A percentile compares a stretch with the other conserved stretches of the same genome.
Conservation (phyloP, 2,329 filamentous ascomycete species). For the Cercospora sojina region DNA sequence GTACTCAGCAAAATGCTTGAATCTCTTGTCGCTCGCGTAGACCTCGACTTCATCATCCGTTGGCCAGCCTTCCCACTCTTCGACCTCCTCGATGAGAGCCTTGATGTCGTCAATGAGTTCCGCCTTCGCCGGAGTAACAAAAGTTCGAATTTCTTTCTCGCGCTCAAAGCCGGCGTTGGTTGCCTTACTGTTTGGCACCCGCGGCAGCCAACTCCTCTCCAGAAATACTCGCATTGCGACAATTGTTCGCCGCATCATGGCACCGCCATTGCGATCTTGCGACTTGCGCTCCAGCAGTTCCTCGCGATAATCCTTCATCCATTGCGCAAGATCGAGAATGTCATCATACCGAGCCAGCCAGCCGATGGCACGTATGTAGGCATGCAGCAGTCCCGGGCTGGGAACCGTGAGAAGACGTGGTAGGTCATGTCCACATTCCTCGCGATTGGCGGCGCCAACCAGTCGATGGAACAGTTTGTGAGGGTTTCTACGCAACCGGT, state of each 20-base stretch:
- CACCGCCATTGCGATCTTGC: constrained; percentile 34
- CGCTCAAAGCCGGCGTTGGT: neutral
- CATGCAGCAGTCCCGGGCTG: constrained; percentile 52
- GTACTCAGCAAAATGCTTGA: constrained; percentile 9
- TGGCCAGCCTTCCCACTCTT: constrained; percentile 48
- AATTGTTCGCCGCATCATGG: constrained; percentile 39
- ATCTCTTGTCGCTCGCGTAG: constrained; percentile 28
- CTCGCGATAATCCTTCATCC: constrained; percentile 56
- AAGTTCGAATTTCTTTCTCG: constrained; percentile 9
- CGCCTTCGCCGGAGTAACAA: constrained; percentile 22
- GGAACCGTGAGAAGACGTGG: constrained; percentile 46
- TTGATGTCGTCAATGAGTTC: constrained; percentile 25
- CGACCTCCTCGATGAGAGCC: constrained; percentile 36
- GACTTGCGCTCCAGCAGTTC: constrained; percentile 32
- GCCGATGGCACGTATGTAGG: constrained; percentile 64
- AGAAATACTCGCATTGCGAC: constrained; percentile 45
- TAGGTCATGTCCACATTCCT: constrained; percentile 13
- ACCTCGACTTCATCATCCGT: constrained; percentile 41
- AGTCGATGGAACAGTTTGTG: neutral
- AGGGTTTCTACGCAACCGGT: neutral
- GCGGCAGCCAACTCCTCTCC: constrained; percentile 37
- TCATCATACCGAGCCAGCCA: constrained; percentile 59
- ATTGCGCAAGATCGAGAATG: constrained; percentile 58
- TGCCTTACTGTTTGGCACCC: neutral
- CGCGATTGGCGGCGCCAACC: neutral